These are phyloP conservation scores for Hortiboletus rubellus DNA, from an alignment of 1,284 basidiomycete genomes.

Conservation along the genomic window DNA sequence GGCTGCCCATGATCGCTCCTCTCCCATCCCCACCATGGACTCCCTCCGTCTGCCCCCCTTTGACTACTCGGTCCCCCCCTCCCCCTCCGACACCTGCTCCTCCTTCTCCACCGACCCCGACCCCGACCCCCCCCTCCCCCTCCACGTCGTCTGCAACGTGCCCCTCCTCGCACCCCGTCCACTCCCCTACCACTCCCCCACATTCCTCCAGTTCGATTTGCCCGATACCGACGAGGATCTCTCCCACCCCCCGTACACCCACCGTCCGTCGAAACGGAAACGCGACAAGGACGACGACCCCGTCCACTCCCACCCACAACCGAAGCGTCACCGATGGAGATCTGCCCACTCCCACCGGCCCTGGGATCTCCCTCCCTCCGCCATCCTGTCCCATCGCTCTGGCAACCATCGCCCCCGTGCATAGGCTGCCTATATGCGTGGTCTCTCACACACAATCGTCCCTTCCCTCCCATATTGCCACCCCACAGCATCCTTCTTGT, in stretches of 20 bases:
- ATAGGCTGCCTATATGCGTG: constrained; percentile 15
- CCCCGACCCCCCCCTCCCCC: constrained; percentile 23
- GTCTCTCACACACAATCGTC: constrained; percentile 1
- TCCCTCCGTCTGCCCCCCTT: constrained; percentile 7
- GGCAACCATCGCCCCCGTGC: constrained; percentile 21
- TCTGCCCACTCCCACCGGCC: constrained; percentile 19
- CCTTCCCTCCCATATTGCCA: constrained; percentile 6
- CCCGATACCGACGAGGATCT: constrained; percentile 71
- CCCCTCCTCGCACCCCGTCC: constrained; percentile 66
- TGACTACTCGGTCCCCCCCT: constrained; percentile 34
- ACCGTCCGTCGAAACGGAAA: constrained; percentile 53
- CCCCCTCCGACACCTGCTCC: constrained; percentile 44
- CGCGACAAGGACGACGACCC: constrained; percentile 39
- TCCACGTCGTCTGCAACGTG: constrained; percentile 59
- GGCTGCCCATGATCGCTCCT: not conserved
- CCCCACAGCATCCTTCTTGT: constrained; percentile 13
- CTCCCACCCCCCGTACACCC: constrained; percentile 64
- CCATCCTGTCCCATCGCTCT: constrained; percentile 14
- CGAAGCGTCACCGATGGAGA: constrained; percentile 31
- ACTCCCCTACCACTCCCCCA: constrained; percentile 66
- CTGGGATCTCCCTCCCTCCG: constrained; percentile 3
- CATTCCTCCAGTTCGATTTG: constrained; percentile 63
- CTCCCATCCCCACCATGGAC: not conserved
- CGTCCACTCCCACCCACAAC: constrained; percentile 6
- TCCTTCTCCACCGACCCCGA: constrained; percentile 20